These are phyloP conservation scores for Candida dendrica DNA, from an alignment of 805 yeast genomes.

Conservation along the genomic window DNA sequence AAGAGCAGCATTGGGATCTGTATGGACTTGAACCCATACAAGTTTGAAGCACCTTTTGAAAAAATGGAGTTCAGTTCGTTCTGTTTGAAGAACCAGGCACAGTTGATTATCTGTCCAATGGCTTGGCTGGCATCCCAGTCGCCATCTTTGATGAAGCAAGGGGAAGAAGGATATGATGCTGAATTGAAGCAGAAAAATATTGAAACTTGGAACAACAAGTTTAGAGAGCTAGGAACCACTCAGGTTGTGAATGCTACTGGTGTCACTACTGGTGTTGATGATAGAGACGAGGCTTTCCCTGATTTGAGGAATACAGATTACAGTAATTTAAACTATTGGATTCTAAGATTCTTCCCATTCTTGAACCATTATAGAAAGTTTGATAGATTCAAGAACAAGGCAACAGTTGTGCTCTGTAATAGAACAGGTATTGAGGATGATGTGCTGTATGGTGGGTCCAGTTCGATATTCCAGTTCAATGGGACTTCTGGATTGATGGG, in stretches of 20 bases:
- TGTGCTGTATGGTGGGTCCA: slow-evolving; percentile 61
- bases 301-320: slow-evolving; percentile 34
- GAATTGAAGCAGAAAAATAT: slow-evolving; percentile 10
- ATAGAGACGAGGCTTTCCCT: slow-evolving; percentile 16
- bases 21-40: slow-evolving; percentile 88
- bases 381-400: slow-evolving; percentile 11
- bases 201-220: slow-evolving; percentile 5
- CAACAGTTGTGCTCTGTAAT: slow-evolving; percentile 51
- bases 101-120: slow-evolving; percentile 69
- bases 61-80: slow-evolving; percentile 62
- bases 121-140: slow-evolving; percentile 71
- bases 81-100: slow-evolving; percentile 39
- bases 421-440: slow-evolving; percentile 73
- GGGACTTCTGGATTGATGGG: slow-evolving; percentile 23
- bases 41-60: slow-evolving; percentile 73
- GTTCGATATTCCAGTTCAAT: slow-evolving; percentile 48
- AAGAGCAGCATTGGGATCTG: slow-evolving; percentile 74
- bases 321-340: slow-evolving; percentile 65
- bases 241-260: neutral
- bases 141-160: slow-evolving; percentile 23
- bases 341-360: slow-evolving; percentile 60
- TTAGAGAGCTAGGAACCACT: slow-evolving; percentile 10
- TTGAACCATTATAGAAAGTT: slow-evolving; percentile 26
- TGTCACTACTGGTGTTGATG: slow-evolving; percentile 1
- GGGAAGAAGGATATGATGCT: slow-evolving; percentile 4